A percentile compares a stretch with the other conserved stretches of the same genome.
These are phyloP conservation scores for Aegilops tauschii DNA, from an alignment of 176 grass and related monocot species.

Conservation along the genomic window DNA sequence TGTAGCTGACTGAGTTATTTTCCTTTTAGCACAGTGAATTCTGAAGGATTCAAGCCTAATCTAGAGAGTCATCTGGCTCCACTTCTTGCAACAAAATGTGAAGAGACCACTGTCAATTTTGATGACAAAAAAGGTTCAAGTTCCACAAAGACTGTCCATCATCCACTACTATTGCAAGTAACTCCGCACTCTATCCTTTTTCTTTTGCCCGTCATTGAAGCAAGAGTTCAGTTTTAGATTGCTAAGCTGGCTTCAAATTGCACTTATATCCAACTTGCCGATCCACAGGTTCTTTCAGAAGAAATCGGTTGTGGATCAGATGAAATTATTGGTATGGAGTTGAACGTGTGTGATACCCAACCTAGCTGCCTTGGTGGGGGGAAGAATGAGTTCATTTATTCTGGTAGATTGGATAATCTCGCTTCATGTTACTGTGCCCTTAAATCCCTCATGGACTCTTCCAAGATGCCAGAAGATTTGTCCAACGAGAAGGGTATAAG, in stretches of 20 bases:
- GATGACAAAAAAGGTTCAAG: conserved; percentile 57
- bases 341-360: conserved; percentile 95
- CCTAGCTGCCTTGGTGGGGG: conserved; percentile 91
- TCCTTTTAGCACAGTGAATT: conserved; percentile 89
- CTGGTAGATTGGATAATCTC: conserved; percentile 95
- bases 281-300: conserved; percentile 65
- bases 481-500: conserved; percentile 76
- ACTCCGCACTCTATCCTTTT: background rate
- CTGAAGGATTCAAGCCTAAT: conserved; percentile 95
- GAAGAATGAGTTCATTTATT: conserved; percentile 91
- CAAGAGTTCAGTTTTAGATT: conserved; percentile 1
- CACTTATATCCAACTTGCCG: background rate
- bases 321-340: conserved; percentile 88
- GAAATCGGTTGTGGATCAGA: conserved; percentile 68
- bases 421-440: conserved; percentile 93
- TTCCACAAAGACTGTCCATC: conserved; percentile 62
- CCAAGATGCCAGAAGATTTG: conserved; percentile 40
- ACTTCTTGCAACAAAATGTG: conserved; percentile 83
- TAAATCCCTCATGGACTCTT: conserved; percentile 86
- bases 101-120: conserved; percentile 49
- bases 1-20: conserved; percentile 42
- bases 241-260: background rate
- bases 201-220: background rate
- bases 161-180: conserved; percentile 87
- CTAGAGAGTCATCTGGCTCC: conserved; percentile 86